Base-by-base conservation (phyloP, 345 rosid species). In the Pelargonium nanum region DNA sequence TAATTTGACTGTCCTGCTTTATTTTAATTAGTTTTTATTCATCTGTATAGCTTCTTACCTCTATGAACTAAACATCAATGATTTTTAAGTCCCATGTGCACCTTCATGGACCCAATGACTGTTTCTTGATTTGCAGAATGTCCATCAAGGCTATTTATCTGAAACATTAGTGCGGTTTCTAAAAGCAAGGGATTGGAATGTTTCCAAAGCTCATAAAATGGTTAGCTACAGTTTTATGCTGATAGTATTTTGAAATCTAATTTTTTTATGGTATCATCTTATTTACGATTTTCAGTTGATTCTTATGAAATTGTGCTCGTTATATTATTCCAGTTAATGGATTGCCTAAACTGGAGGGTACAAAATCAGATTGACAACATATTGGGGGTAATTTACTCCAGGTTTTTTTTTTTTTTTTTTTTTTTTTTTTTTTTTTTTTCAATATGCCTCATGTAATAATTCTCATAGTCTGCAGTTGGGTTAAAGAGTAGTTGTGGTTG, bases 261-360 rank as follows among this genome's bases (percentile, higher is more conserved):
- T 12, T 40, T 40, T 40, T 15, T 40, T 0, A 40, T 40, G 16
- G 15, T 12, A 6, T 15, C 2, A 0, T 40, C 48, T 40, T 40
- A 12, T 40, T 40, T 40, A 40, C 2, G 16, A 9, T 40, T 2
- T 10, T 40, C 0, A 9, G 9, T 40, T 40, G 48, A 40, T 40
- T 40, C 48, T 40, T 2, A 12, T 40, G 0, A 40, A 40, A 40
- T 10, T 15, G 48, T 40, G 48, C 48, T 40, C 2, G 9, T 40
- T 40, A 12, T 65, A 57, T 62, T 51, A 6, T 76, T 80, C 68
- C 83, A 93, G 99, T 78, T 93, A 68, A 56, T 89, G 70, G 96
- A 93, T 30, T 81, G 84, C 78, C 75, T 93, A 77, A 78, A 75
- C 51, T 93, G 99, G 99, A 85, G 99, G 76, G 66, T 80, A 40